These are phyloP conservation scores for Aspergillus fumigatiaffinis DNA, from an alignment of 2,329 filamentous ascomycete species.

Conservation along the genomic window DNA sequence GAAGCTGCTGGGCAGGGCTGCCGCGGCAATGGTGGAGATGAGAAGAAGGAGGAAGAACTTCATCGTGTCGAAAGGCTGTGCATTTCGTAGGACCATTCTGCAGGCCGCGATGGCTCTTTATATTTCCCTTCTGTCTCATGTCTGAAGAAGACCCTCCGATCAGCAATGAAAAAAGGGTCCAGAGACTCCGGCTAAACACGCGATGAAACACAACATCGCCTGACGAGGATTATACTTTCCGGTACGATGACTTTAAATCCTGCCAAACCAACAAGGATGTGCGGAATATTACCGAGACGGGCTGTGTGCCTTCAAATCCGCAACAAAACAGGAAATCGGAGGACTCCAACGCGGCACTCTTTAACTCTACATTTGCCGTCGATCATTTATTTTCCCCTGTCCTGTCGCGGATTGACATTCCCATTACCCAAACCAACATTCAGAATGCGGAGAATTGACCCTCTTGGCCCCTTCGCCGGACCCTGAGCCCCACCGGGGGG, in stretches of 20 bases:
- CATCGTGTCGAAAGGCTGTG: background rate
- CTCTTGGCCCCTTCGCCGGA: background rate
- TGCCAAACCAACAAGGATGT: background rate
- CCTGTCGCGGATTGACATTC: background rate
- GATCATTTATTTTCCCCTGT: background rate
- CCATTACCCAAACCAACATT: background rate
- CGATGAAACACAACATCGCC: too few species aligned
- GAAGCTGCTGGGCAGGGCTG: constrained; percentile 2
- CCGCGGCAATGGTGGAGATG: background rate
- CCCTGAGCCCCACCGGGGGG: too few species aligned
- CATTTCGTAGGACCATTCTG: background rate
- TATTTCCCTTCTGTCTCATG: too few species aligned
- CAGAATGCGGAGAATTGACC: background rate
- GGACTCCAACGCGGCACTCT: background rate
- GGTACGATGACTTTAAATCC: background rate
- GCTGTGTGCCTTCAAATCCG: background rate
- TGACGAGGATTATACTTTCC: background rate
- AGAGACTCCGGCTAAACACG: too few species aligned
- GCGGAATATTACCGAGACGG: background rate
- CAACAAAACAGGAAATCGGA: background rate
- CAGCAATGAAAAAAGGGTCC: too few species aligned
- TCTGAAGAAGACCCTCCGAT: too few species aligned
- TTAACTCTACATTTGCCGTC: background rate
- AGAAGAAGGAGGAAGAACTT: background rate
- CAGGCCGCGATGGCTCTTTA: too few species aligned